Base-by-base conservation (phyloP, 331 rosid genomes). In the Dryas integrifolia region DNA sequence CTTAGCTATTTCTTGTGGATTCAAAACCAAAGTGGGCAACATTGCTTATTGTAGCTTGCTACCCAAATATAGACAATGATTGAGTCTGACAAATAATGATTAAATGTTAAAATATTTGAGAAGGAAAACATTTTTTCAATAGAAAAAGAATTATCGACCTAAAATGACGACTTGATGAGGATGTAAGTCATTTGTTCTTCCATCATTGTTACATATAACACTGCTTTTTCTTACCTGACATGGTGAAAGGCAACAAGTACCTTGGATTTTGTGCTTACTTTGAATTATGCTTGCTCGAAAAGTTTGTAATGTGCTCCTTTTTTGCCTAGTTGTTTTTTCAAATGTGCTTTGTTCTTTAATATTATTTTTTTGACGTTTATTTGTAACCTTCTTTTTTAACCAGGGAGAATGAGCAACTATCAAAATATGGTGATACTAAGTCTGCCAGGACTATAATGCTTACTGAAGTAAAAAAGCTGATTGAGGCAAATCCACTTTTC, bases 361-460 rank as follows among this genome's bases (percentile, higher is more conserved):
- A 30, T 30, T 14, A 12, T 43, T 45, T 30, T 1, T 9, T 2
- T 2, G 12, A 48, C 45, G 49, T 58, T 45, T 67, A 50, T 55
- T 14, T 11, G 58, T 12, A 44, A 48, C 62, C 26, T 26, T 16
- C 26, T 65, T 55, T 63, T 14, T 39, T 13, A 48, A 15, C 4
- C 79, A 75, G 79, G 61, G 74, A 57, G 74, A 67, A 58, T 47
- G 79, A 58, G 67, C 74, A 67, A 41, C 79, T 75, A 40, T 67
- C 74, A 49, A 67, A 66, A 26, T 50, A 67, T 56, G 74, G 67
- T 12, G 72, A 66, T 57, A 35, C 52, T 11, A 57, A 18, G 53
- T 46, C 47, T 56, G 74, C 67, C 16, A 67, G 79, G 72, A 52
- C 26, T 35, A 13, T 58, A 16, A 67, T 47, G 53, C 58, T 76